phyloP scores from a whole-genome alignment of 2,329 filamentous ascomycete species.

The Ilyonectria destructans region DNA sequence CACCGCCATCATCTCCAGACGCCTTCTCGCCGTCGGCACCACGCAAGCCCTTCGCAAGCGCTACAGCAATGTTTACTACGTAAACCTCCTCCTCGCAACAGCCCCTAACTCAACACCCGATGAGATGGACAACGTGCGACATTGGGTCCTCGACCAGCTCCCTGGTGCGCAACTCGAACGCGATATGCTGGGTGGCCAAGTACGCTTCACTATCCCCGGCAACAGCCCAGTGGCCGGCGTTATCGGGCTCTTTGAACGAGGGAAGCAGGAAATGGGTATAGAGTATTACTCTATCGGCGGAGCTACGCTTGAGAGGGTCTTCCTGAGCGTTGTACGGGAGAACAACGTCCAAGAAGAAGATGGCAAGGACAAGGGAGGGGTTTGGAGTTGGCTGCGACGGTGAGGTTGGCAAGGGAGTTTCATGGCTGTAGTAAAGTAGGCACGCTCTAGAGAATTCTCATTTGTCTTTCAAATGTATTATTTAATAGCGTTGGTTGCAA shows the following conservation, averaged over 20 bases:
- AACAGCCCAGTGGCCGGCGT: conserved; percentile 48
- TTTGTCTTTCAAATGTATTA: too few species aligned
- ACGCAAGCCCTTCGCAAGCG: conserved; percentile 70
- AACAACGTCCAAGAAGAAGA: conserved; percentile 60
- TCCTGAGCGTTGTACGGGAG: conserved; percentile 77
- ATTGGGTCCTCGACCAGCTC: conserved; percentile 69
- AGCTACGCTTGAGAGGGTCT: conserved; percentile 80
- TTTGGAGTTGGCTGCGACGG: neutral
- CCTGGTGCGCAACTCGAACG: conserved; percentile 70
- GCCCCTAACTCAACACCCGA: conserved; percentile 70
- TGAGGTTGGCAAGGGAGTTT: too few species aligned
- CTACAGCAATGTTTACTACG: conserved; percentile 75
- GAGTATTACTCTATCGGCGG: conserved; percentile 78
- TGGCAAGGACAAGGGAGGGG: neutral
- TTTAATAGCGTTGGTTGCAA: neutral
- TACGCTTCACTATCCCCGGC: conserved; percentile 46
- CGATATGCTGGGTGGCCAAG: conserved; percentile 74
- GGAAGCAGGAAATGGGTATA: conserved; percentile 71
- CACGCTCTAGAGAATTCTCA: too few species aligned
- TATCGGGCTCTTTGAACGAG: conserved; percentile 67
- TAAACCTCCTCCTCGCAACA: conserved; percentile 73
- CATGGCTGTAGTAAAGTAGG: too few species aligned
- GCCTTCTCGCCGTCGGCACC: conserved; percentile 74
- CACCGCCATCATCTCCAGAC: conserved; percentile 60
- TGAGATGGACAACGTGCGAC: conserved; percentile 71